Evolutionary conservation across 208 protist genomes (phyloP).

Genomic region (Polymyxa betae): DNA sequence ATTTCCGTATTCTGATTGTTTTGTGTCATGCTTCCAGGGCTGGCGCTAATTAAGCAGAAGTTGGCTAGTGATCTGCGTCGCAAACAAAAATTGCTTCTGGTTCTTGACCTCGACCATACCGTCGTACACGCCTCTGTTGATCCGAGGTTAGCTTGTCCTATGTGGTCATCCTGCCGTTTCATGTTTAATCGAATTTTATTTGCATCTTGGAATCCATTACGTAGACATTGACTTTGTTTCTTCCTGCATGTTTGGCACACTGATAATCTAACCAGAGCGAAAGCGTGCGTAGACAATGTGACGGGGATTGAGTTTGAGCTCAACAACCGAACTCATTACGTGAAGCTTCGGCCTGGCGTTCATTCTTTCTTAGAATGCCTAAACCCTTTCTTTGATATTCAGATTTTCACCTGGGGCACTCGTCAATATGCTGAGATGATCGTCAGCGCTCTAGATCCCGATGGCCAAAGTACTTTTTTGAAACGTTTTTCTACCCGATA

Average conservation of each 20-base stretch:
- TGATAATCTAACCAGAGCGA: not conserved
- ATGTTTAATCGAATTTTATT: too few species aligned
- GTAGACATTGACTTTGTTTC: too few species aligned
- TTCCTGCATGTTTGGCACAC: not conserved
- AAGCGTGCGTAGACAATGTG: not conserved
- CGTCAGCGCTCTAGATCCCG: not conserved
- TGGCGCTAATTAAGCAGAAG: not conserved
- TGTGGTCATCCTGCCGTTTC: not conserved
- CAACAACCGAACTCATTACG: not conserved
- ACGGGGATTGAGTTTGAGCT: not conserved
- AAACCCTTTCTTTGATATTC: not conserved
- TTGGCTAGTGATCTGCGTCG: not conserved
- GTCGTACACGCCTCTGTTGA: not conserved
- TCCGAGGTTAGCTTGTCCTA: not conserved
- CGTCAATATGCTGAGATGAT: not conserved
- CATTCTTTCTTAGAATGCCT: not conserved
- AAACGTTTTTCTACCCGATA: not conserved
- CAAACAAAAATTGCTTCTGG: not conserved
- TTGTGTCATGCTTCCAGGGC: too few species aligned
- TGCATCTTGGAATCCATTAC: too few species aligned
- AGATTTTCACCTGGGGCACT: slow-evolving; percentile 8
- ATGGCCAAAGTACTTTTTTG: not conserved
- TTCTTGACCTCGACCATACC: slow-evolving; percentile 2
- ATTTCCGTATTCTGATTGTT: too few species aligned
- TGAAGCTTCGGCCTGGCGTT: not conserved